phyloP scores from a whole-genome alignment of 768 basidiomycete genomes.

The Lyophyllum semitale region DNA sequence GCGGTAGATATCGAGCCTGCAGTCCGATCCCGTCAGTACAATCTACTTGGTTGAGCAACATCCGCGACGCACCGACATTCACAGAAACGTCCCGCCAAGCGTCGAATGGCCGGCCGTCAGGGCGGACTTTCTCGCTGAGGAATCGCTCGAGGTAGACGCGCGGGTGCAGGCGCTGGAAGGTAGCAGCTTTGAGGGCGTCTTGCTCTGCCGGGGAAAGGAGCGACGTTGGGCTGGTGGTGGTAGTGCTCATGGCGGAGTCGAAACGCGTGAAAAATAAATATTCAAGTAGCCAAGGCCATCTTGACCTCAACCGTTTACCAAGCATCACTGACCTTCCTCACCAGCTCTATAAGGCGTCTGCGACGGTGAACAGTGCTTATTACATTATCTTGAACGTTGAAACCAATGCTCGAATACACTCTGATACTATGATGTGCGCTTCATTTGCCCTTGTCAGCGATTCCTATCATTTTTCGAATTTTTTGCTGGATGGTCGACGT shows the following conservation, averaged over 20 bases:
- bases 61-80: slow-evolving; percentile 73
- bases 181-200: slow-evolving; percentile 48
- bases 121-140: slow-evolving; percentile 72
- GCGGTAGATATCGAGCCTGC: slow-evolving; percentile 93
- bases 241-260: slow-evolving; percentile 7
- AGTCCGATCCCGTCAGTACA: not conserved
- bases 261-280: not conserved
- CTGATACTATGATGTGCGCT: too few species aligned
- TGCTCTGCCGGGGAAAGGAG: slow-evolving; percentile 27
- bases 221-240: not conserved
- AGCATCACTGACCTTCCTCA: too few species aligned
- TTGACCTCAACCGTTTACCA: too few species aligned
- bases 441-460: too few species aligned
- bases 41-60: too few species aligned
- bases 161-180: slow-evolving; percentile 90
- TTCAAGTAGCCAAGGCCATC: not conserved
- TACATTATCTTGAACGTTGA: too few species aligned
- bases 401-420: too few species aligned
- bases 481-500: too few species aligned
- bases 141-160: slow-evolving; percentile 87
- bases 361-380: too few species aligned
- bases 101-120: slow-evolving; percentile 75
- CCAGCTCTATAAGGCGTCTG: too few species aligned
- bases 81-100: slow-evolving; percentile 77
- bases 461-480: too few species aligned